Percentiles rank a stretch among this genome's conserved stretches.
phyloP scores from a whole-genome alignment of 2,329 filamentous ascomycete genomes.

The Tolypocladium tropicale region DNA sequence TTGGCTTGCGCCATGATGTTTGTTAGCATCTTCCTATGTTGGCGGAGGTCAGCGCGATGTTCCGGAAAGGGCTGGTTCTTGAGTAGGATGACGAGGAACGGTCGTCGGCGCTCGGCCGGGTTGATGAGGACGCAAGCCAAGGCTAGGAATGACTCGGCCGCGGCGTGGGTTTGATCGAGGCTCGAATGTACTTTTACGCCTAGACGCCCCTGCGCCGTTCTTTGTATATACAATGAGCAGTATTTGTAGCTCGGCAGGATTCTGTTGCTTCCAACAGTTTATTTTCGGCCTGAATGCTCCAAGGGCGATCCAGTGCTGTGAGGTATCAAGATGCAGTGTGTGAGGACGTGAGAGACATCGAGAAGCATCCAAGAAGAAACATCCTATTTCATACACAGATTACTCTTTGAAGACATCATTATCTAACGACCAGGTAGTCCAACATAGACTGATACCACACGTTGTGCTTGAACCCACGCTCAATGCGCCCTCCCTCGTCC shows the following conservation, averaged over 20 bases:
- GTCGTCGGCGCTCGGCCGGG: not conserved
- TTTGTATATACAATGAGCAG: no score
- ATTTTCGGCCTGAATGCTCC: no score
- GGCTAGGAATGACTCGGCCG: not conserved
- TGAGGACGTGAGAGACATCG: no score
- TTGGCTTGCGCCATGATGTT: not conserved
- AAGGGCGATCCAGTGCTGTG: no score
- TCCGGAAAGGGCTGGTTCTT: not conserved
- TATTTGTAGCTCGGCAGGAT: no score
- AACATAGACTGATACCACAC: not conserved
- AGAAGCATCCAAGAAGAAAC: no score
- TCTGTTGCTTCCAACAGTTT: no score
- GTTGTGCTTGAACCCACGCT: slow-evolving; percentile 11
- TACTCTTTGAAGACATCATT: not conserved
- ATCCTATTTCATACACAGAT: not conserved
- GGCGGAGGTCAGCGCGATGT: not conserved
- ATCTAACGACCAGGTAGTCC: not conserved
- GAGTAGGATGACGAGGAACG: not conserved
- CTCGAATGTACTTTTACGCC: not conserved
- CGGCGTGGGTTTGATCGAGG: not conserved
- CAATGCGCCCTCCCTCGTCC: slow-evolving; percentile 19
- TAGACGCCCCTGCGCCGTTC: no score
- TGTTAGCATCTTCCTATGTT: not conserved
- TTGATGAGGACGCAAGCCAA: not conserved
- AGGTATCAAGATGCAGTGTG: no score